phyloP scores from a whole-genome alignment of 1,139 yeast genomes.

The Candida sanyaensis region DNA sequence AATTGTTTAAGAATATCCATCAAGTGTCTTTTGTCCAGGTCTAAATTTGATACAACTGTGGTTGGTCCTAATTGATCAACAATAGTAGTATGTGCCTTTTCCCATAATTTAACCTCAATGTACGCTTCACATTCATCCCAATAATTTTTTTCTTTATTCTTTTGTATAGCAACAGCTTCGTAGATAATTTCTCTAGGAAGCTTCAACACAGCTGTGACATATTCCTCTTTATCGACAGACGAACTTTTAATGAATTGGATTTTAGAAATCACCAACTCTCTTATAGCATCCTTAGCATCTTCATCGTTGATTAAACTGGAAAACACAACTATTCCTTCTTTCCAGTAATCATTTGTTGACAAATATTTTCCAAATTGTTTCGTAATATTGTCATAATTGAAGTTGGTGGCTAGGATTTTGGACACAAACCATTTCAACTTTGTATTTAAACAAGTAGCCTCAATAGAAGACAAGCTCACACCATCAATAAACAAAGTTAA shows the following conservation, averaged over 20 bases:
- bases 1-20: constrained; percentile 44
- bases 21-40: constrained; percentile 34
- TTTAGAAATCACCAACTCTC: constrained; percentile 48
- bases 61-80: constrained; percentile 67
- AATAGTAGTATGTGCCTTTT: constrained; percentile 64
- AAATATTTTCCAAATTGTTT: constrained; percentile 56
- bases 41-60: constrained; percentile 51
- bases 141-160: constrained; percentile 37
- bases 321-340: constrained; percentile 62
- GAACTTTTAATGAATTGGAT: constrained; percentile 40
- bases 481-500: constrained; percentile 21
- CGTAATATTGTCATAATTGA: constrained; percentile 43
- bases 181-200: constrained; percentile 50
- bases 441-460: constrained; percentile 20
- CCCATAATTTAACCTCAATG: constrained; percentile 60
- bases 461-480: constrained; percentile 5
- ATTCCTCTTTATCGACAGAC: constrained; percentile 30
- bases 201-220: constrained; percentile 33
- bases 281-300: constrained; percentile 39
- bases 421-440: constrained; percentile 59
- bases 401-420: constrained; percentile 34
- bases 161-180: constrained; percentile 51
- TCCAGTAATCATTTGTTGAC: constrained; percentile 47
- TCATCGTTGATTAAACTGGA: constrained; percentile 47
- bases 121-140: constrained; percentile 64